Percentiles rank a stretch among this genome's conserved stretches.
Conservation (phyloP, 257 asterid species). For the Fraxinus excelsior region DNA sequence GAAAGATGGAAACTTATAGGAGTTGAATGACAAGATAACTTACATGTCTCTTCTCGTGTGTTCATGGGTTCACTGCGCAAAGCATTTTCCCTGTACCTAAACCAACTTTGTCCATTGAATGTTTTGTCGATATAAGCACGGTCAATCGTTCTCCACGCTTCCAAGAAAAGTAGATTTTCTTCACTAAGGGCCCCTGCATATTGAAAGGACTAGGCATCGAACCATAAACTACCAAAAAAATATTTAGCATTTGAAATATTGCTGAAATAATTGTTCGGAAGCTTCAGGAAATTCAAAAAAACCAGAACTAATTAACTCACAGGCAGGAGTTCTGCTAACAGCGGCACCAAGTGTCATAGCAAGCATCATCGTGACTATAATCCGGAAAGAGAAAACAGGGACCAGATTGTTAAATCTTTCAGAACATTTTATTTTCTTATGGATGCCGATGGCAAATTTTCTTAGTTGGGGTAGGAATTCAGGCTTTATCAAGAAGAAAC, state of each 20-base stretch:
- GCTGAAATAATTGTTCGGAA: background rate
- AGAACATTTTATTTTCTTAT: slow-evolving; percentile 29
- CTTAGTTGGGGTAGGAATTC: slow-evolving; percentile 32
- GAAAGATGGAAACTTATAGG: slow-evolving; percentile 6
- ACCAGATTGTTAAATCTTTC: slow-evolving; percentile 31
- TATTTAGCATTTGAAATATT: background rate
- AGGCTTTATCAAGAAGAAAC: slow-evolving; percentile 36
- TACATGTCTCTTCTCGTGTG: slow-evolving; percentile 94
- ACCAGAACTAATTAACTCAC: slow-evolving; percentile 42
- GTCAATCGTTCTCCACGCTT: slow-evolving; percentile 97
- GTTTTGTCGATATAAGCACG: slow-evolving; percentile 93
- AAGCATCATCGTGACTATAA: slow-evolving; percentile 68
- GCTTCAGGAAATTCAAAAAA: slow-evolving; percentile 1
- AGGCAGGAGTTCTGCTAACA: slow-evolving; percentile 57
- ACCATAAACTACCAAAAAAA: slow-evolving; percentile 2
- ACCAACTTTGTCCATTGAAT: slow-evolving; percentile 99
- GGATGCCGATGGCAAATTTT: slow-evolving; percentile 33
- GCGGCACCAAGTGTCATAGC: slow-evolving; percentile 63
- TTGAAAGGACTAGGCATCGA: slow-evolving; percentile 13
- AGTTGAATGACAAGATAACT: slow-evolving; percentile 27
- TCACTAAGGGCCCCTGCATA: slow-evolving; percentile 80
- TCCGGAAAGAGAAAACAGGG: slow-evolving; percentile 41
- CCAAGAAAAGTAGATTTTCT: slow-evolving; percentile 93
- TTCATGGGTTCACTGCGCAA: slow-evolving; percentile 89
- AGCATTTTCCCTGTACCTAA: slow-evolving; percentile 93